Evolutionary conservation across 75 land plant species (phyloP).

Genomic region (Sequoiadendron giganteum): DNA sequence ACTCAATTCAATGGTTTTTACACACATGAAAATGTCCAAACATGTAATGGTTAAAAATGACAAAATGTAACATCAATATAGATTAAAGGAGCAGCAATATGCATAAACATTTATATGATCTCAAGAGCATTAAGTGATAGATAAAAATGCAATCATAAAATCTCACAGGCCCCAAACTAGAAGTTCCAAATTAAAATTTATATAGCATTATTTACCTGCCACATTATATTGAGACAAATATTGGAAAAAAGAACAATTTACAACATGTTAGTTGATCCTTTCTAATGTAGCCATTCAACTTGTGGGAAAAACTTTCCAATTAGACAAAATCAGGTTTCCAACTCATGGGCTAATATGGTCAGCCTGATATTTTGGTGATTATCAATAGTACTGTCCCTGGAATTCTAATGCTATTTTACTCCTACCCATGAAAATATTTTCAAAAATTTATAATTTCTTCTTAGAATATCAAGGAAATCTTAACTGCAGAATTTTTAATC

Average conservation of each 20-base stretch:
- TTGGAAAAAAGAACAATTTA: background rate
- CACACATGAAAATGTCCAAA: background rate
- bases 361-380: too few species aligned
- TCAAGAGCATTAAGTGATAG: background rate
- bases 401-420: too few species aligned
- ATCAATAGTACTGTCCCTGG: too few species aligned
- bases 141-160: background rate
- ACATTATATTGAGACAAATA: background rate
- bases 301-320: too few species aligned
- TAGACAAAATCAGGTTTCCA: background rate
- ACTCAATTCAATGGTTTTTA: background rate
- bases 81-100: background rate
- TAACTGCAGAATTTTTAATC: too few species aligned
- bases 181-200: background rate
- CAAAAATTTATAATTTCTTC: too few species aligned
- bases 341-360: too few species aligned
- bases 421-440: too few species aligned
- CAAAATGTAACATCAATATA: background rate
- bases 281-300: too few species aligned
- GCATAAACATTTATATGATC: background rate
- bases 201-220: background rate
- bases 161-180: background rate
- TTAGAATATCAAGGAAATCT: too few species aligned
- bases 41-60: background rate
- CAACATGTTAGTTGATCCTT: too few species aligned